Base-by-base conservation (phyloP, 1,284 basidiomycete species). In the Apiotrichum sp. region DNA sequence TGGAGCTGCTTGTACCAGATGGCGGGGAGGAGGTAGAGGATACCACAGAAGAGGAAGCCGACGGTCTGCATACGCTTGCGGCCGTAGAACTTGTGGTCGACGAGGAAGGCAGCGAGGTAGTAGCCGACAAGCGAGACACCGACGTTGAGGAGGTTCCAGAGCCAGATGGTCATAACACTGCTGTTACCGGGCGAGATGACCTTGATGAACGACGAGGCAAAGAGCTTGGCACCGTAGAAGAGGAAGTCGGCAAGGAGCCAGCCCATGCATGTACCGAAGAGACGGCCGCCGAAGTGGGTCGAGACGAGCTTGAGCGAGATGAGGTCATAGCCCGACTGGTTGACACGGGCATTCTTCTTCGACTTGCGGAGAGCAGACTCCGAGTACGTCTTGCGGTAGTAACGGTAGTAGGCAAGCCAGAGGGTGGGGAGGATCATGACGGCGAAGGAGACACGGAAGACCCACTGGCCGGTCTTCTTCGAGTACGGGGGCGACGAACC, bases 241-340 rank as follows among this genome's bases (percentile, higher is more conserved):
- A 79, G 73, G 66, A 80, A 80, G 63, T 81, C 80, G 70, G 80
- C 80, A 59, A 73, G 72, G 47, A 81, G 77, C 81, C 81, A 82
- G 14, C 72, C 74, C 40, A 74, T 69, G 41, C 78, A 78, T 10
- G 80, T 80, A 31, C 79, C 80, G 45, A 80, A 50, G 40, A 82
- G 66, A 53, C 81, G 74, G 52, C 78, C 78, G 62, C 78, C 77
- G 67, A 81, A 82, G 69, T 81, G 80, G 36, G 64, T 64, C 10
- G 68, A 52, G 53, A 79, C 77, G 41, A 81, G 75, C 65, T 79
- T 79, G 61, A 82, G 74, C 46, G 78, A 78, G 16, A 65, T 64
- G 31, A 75, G 46, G 62, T 81, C 80, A 75, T 82, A 82, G 39
- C 80, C 81, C 1, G 78, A 73, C 58, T 76, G 74, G 60, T 76